Conservation (phyloP, 495 filamentous ascomycete species). For the Parathielavia hyrcaniae region DNA sequence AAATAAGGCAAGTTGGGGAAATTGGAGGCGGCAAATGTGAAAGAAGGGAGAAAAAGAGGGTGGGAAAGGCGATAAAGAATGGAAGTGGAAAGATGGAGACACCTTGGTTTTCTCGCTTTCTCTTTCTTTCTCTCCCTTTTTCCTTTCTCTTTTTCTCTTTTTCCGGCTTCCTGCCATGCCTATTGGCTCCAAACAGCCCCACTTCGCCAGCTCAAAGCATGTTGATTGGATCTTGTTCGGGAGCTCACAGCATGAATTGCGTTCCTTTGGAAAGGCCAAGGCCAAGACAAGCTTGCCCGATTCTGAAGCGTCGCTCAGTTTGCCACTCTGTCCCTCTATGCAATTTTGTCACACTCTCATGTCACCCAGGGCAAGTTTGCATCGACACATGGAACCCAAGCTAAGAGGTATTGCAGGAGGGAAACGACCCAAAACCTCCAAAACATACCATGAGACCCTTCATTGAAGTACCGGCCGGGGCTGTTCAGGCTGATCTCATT, state of each 20-base stretch:
- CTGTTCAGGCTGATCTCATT: no score
- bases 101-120: conserved; percentile 14
- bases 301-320: background rate
- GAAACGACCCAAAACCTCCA: no score
- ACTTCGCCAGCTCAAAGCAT: background rate
- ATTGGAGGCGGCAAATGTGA: background rate
- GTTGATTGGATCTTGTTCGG: background rate
- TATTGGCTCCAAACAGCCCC: background rate
- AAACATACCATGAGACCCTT: no score
- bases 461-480: no score
- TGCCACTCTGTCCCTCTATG: background rate
- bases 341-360: background rate
- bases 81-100: conserved; percentile 11
- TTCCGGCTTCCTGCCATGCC: background rate
- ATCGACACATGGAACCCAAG: background rate
- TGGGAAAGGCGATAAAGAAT: conserved; percentile 13
- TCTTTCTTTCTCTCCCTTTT: conserved; percentile 11
- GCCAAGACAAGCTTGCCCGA: background rate
- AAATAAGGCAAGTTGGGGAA: background rate
- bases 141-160: conserved; percentile 13
- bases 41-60: background rate
- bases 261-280: background rate
- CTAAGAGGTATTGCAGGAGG: no score
- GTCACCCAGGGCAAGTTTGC: background rate
- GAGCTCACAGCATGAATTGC: background rate